phyloP scores from a whole-genome alignment of 129 eudicot species.

The Artemisia tridentata region DNA sequence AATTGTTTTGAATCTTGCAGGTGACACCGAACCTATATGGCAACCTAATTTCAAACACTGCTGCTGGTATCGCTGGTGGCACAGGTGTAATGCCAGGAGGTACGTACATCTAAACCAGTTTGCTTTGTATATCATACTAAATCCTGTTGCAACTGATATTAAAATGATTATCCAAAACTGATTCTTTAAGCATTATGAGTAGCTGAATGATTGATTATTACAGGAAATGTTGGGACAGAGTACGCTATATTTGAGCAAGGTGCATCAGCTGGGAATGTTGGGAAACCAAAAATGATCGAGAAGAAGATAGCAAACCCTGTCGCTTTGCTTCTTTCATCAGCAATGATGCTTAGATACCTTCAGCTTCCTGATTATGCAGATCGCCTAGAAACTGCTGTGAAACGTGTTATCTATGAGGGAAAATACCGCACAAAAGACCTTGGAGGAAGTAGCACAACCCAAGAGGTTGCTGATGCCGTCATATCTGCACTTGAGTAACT shows the following conservation, averaged over 20 bases:
- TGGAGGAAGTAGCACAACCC: constrained; percentile 75
- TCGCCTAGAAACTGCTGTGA: constrained; percentile 72
- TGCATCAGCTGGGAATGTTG: constrained; percentile 92
- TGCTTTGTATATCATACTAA: background rate
- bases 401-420: constrained; percentile 64
- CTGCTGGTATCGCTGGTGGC: constrained; percentile 98
- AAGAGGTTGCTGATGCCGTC: constrained; percentile 82
- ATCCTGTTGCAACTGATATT: no score
- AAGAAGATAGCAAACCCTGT: constrained; percentile 82
- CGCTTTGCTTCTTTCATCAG: constrained; percentile 80
- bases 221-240: constrained; percentile 83
- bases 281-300: constrained; percentile 52
- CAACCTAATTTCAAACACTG: constrained; percentile 73
- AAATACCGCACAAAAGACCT: constrained; percentile 66
- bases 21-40: constrained; percentile 93
- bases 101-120: constrained; percentile 15
- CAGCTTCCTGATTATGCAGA: constrained; percentile 82
- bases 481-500: constrained; percentile 55
- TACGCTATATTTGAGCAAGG: constrained; percentile 89
- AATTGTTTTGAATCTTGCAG: constrained; percentile 35
- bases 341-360: constrained; percentile 87
- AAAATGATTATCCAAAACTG: no score
- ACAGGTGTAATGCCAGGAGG: constrained; percentile 99
- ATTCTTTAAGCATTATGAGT: no score
- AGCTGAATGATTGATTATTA: background rate